Percentiles rank a stretch among this genome's conserved stretches.
Conservation (phyloP, 73 alveolate genomes). For the Paramecium sexaurelia region DNA sequence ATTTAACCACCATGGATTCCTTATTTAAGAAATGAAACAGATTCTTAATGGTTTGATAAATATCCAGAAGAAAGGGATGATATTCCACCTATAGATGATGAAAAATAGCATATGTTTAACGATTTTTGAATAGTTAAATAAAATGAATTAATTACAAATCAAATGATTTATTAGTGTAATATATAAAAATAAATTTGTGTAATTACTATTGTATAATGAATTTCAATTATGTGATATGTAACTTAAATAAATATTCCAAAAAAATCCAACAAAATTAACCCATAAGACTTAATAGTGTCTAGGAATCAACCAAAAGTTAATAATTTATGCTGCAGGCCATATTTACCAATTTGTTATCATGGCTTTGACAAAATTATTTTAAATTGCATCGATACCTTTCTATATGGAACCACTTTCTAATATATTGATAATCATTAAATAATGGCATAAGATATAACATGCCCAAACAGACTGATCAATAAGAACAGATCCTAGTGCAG, state of each 20-base stretch:
- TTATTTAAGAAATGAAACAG: slow-evolving; percentile 30
- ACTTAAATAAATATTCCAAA: slow-evolving; percentile 50
- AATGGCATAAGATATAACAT: background rate
- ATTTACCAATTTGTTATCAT: slow-evolving; percentile 32
- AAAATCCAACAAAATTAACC: slow-evolving; percentile 36
- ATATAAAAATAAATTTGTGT: background rate
- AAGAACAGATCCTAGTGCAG: slow-evolving; percentile 7
- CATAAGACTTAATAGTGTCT: background rate
- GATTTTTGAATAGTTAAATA: slow-evolving; percentile 24
- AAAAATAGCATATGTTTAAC: background rate
- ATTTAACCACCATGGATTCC: slow-evolving; percentile 64
- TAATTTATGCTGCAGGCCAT: slow-evolving; percentile 47
- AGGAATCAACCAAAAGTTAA: slow-evolving; percentile 12
- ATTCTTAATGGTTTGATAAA: slow-evolving; percentile 54
- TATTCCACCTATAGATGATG: background rate
- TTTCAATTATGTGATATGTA: slow-evolving; percentile 38
- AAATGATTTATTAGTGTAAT: too few species aligned
- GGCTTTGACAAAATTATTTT: background rate
- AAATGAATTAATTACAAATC: background rate
- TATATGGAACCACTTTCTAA: background rate
- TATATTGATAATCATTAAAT: slow-evolving; percentile 9
- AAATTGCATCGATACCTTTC: background rate
- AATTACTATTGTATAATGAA: background rate
- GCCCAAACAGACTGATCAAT: slow-evolving; percentile 46
- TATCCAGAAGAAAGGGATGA: slow-evolving; percentile 59